These are phyloP conservation scores for Kodamaea laetipori DNA, from an alignment of 805 yeast genomes.

Conservation along the genomic window DNA sequence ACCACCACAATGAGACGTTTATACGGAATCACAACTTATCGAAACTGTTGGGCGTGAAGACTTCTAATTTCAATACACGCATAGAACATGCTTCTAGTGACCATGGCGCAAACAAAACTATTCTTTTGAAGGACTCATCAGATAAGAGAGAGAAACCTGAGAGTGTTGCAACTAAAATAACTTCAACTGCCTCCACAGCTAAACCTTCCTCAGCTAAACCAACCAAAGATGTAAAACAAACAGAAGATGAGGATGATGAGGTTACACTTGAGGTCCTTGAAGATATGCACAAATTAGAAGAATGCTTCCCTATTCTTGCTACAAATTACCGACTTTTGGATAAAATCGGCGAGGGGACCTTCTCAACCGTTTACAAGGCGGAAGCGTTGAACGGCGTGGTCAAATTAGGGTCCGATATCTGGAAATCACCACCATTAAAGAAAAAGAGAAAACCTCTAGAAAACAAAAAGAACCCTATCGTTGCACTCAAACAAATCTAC, in stretches of 20 bases:
- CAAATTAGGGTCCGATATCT: slow-evolving; percentile 39
- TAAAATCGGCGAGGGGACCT: slow-evolving; percentile 69
- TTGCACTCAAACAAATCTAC: slow-evolving; percentile 90
- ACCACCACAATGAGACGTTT: slow-evolving; percentile 13
- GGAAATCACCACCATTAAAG: slow-evolving; percentile 49
- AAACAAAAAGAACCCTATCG: slow-evolving; percentile 47
- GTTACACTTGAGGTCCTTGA: slow-evolving; percentile 54
- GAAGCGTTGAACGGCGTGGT: slow-evolving; percentile 50
- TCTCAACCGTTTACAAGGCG: slow-evolving; percentile 63
- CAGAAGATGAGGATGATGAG: slow-evolving; percentile 43
- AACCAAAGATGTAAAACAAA: not conserved
- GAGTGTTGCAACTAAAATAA: not conserved
- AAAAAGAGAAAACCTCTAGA: slow-evolving; percentile 23
- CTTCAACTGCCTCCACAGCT: slow-evolving; percentile 1
- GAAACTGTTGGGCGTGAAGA: slow-evolving; percentile 10
- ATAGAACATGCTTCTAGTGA: slow-evolving; percentile 6
- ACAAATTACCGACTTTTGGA: slow-evolving; percentile 52
- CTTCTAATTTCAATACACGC: slow-evolving; percentile 1
- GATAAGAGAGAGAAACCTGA: not conserved
- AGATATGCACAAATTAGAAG: slow-evolving; percentile 57
- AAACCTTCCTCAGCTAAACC: not conserved
- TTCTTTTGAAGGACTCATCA: not conserved
- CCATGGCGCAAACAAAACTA: slow-evolving; percentile 11
- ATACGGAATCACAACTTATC: slow-evolving; percentile 23
- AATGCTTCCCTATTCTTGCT: slow-evolving; percentile 55